Evolutionary conservation across 805 yeast genomes (phyloP).

Genomic region (Candida maris): DNA sequence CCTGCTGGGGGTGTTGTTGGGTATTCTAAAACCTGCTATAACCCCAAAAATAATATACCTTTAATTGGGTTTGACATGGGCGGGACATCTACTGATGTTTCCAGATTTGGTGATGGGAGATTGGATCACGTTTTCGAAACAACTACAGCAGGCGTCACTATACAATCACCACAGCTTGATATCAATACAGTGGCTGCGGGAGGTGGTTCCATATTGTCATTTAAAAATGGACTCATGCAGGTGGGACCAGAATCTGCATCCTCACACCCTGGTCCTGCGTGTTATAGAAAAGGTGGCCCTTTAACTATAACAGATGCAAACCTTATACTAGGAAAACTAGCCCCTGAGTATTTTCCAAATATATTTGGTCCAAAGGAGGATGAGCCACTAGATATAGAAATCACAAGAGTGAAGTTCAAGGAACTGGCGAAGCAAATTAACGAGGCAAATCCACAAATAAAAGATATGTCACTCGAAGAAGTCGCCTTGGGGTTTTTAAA

Average conservation of each 20-base stretch:
- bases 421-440: constrained; percentile 58
- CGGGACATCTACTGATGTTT: constrained; percentile 85
- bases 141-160: constrained; percentile 76
- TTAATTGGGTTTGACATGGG: constrained; percentile 88
- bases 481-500: constrained; percentile 78
- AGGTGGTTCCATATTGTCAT: constrained; percentile 67
- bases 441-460: constrained; percentile 39
- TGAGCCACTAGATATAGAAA: constrained; percentile 58
- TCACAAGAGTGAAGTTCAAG: constrained; percentile 46
- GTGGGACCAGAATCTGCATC: constrained; percentile 89
- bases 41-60: constrained; percentile 51
- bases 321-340: constrained; percentile 62
- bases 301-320: constrained; percentile 85
- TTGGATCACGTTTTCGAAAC: constrained; percentile 81
- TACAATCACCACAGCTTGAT: constrained; percentile 81
- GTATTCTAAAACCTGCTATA: constrained; percentile 76
- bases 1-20: constrained; percentile 99
- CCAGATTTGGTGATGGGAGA: constrained; percentile 62
- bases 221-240: constrained; percentile 67
- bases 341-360: constrained; percentile 73
- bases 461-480: constrained; percentile 51
- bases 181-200: constrained; percentile 85
- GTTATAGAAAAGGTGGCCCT: constrained; percentile 82
- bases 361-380: constrained; percentile 82
- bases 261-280: constrained; percentile 88